Base-by-base conservation (phyloP, 1,284 basidiomycete species). In the Leccinum subfulvum region DNA sequence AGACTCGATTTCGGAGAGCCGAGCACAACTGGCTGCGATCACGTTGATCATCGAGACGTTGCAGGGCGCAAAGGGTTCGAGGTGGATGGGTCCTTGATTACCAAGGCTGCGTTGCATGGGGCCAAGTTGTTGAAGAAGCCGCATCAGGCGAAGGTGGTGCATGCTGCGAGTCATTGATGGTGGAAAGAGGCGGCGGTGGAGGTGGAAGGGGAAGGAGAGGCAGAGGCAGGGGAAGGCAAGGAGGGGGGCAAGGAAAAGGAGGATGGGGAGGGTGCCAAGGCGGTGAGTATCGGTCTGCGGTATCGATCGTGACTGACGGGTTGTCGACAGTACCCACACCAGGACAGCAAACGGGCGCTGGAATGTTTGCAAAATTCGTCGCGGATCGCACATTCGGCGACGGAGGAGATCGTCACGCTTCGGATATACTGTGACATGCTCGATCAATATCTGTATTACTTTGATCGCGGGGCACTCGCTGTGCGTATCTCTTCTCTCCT, bases 71-170 rank as follows among this genome's bases (percentile, higher is more conserved):
- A 82, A 88, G 39, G 33, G 11, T 33, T 33, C 11, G 33, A 11
- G 1, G 33, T 18, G 41, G 95, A 97, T 69, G 96, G 96, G 73
- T 97, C 95, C 4, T 78, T 98, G 65, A 94, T 97, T 71, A 97
- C 95, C 39, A 98, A 98, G 78, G 95, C 95, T 23, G 95, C 95
- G 9, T 79, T 97, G 68, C 95, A 98, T 74, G 94, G 93, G 5
- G 92, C 94, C 54, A 95, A 96, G 77, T 76, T 97, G 66, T 76
- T 98, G 73, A 98, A 98, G 84, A 97, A 98, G 82, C 92, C 94
- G 28, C 95, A 97, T 76, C 95, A 98, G 77, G 91, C 95, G 14
- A 93, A 88, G 6, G 95, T 95, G 3, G 95, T 98, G n/a, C 88
- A 92, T 58, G 82, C 95, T 49, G 95, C 95, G 2, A 96, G 94